Conservation (phyloP, 805 yeast genomes). For the Ogataea siamensis region DNA sequence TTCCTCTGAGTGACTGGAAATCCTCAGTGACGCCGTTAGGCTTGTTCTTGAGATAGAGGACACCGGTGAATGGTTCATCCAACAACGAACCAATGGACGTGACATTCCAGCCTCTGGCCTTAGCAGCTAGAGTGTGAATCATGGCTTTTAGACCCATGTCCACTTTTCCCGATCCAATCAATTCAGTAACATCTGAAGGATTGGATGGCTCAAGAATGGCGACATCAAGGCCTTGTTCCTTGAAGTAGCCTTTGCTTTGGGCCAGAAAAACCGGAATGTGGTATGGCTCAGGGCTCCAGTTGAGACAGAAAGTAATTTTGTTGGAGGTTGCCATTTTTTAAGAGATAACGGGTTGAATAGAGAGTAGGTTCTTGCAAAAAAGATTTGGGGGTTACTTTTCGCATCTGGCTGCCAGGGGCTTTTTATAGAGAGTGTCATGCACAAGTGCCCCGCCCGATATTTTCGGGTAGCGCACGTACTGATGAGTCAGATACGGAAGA, state of each 20-base stretch:
- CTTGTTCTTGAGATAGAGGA: conserved; percentile 47
- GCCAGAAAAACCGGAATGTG: conserved; percentile 53
- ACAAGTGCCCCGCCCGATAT: too few relatives aligned
- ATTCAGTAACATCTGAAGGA: conserved; percentile 57
- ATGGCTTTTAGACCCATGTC: conserved; percentile 61
- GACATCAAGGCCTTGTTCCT: conserved; percentile 48
- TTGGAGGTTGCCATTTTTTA: too few relatives aligned
- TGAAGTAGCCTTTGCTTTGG: conserved; percentile 48
- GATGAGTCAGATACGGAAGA: too few relatives aligned
- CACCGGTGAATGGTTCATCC: conserved; percentile 59
- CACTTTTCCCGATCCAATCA: conserved; percentile 54
- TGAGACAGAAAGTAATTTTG: conserved; percentile 34
- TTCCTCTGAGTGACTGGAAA: conserved; percentile 51
- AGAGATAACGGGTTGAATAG: too few relatives aligned
- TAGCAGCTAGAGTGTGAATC: conserved; percentile 60
- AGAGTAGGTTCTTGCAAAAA: too few relatives aligned
- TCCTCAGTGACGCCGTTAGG: conserved; percentile 46
- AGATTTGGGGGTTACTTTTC: too few relatives aligned
- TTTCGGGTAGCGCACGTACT: too few relatives aligned
- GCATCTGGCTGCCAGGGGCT: too few relatives aligned
- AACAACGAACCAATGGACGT: conserved; percentile 54
- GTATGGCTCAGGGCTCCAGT: conserved; percentile 57
- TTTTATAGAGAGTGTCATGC: too few relatives aligned
- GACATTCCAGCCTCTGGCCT: conserved; percentile 56
- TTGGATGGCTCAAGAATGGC: conserved; percentile 55